These are phyloP conservation scores for Thalia dealbata DNA, from an alignment of 176 grass and related monocot species.

Conservation along the genomic window DNA sequence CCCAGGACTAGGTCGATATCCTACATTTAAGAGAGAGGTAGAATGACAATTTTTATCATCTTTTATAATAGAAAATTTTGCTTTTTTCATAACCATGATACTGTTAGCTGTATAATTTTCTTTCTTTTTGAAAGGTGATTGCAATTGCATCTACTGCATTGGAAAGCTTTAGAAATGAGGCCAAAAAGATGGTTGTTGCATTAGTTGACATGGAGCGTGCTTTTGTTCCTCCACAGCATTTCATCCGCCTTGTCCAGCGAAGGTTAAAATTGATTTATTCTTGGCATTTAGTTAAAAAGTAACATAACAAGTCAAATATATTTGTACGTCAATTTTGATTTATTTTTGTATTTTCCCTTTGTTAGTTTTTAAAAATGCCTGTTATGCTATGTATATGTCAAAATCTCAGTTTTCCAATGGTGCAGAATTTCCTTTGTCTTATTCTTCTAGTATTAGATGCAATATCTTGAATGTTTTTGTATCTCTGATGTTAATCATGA, in stretches of 20 bases:
- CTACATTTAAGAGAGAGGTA: constrained; percentile 68
- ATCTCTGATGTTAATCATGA: no score
- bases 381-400: no score
- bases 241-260: constrained; percentile 65
- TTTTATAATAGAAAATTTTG: not conserved
- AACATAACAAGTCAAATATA: not conserved
- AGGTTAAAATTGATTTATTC: constrained; percentile 27
- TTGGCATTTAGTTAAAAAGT: not conserved
- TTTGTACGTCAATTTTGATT: not conserved
- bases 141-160: constrained; percentile 62
- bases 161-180: constrained; percentile 63
- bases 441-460: no score
- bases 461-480: no score
- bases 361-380: no score
- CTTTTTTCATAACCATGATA: not conserved
- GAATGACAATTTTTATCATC: not conserved
- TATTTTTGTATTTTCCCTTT: no score
- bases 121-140: constrained; percentile 41
- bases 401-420: no score
- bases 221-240: constrained; percentile 72
- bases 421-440: no score
- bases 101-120: not conserved
- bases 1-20: constrained; percentile 70
- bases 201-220: constrained; percentile 87
- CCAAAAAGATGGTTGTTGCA: constrained; percentile 65